A percentile compares a stretch with the other conserved stretches of the same genome.
phyloP scores from a whole-genome alignment of 768 basidiomycete species.

The Ramaria sp. region DNA sequence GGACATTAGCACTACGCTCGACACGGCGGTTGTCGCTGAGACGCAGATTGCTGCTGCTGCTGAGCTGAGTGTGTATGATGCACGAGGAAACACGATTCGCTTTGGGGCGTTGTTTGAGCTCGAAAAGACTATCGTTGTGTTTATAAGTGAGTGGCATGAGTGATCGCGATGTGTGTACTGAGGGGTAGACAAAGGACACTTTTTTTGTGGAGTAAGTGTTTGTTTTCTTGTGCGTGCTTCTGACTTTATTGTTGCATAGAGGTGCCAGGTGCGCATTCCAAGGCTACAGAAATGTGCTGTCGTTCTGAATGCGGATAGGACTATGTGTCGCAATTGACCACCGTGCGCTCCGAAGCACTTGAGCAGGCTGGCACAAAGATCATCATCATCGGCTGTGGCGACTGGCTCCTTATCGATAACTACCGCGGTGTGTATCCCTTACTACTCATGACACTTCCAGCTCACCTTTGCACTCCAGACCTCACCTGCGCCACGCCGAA shows the following conservation, averaged over 20 bases:
- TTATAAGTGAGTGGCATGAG: constrained; percentile 36
- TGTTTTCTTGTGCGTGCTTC: background rate
- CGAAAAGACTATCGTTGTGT: constrained; percentile 47
- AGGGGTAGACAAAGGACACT: constrained; percentile 35
- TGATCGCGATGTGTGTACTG: background rate
- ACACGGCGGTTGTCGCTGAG: too few species aligned
- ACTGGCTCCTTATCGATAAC: constrained; percentile 36
- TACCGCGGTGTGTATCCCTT: constrained; percentile 32
- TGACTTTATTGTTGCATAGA: constrained; percentile 16
- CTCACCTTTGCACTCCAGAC: background rate
- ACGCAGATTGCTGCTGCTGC: constrained; percentile 25
- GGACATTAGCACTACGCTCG: too few species aligned
- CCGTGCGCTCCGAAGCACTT: constrained; percentile 30
- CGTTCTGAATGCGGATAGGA: constrained; percentile 19
- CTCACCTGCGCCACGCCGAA: constrained; percentile 30
- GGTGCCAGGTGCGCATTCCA: constrained; percentile 29
- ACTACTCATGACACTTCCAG: background rate
- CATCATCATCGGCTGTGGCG: constrained; percentile 51
- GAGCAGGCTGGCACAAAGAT: constrained; percentile 30
- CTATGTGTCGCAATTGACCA: constrained; percentile 38
- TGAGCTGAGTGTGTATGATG: constrained; percentile 32
- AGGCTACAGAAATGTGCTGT: background rate
- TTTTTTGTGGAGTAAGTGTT: constrained; percentile 49
- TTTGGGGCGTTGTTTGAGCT: constrained; percentile 44
- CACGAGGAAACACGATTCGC: constrained; percentile 31